phyloP scores from a whole-genome alignment of 2,329 filamentous ascomycete species.

The Talaromyces sp. region DNA sequence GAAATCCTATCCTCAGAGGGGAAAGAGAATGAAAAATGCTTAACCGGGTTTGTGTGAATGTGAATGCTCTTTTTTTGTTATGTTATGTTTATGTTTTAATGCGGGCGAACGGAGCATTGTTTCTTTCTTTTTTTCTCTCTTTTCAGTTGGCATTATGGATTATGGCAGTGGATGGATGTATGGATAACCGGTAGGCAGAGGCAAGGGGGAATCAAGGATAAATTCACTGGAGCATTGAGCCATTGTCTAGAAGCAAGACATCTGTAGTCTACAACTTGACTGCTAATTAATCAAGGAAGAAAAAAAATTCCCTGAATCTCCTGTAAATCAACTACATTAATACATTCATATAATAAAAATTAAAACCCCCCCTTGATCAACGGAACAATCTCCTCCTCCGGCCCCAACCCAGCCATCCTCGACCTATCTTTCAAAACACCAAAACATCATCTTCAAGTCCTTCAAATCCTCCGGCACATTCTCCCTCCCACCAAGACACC shows the following conservation, averaged over 20 bases:
- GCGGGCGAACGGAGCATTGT: background rate
- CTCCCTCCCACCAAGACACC: slow-evolving; percentile 12
- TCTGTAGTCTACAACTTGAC: too few relatives aligned
- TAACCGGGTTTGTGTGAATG: too few relatives aligned
- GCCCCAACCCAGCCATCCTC: slow-evolving; percentile 5
- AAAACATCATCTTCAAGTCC: slow-evolving; percentile 13
- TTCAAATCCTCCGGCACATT: slow-evolving; percentile 14
- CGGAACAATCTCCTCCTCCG: slow-evolving; percentile 5
- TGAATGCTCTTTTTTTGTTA: background rate
- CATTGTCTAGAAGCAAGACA: too few relatives aligned
- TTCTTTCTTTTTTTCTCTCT: background rate
- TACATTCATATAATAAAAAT: too few relatives aligned
- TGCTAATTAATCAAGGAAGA: too few relatives aligned
- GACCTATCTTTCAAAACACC: slow-evolving; percentile 9
- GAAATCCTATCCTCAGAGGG: background rate
- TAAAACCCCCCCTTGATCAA: slow-evolving; percentile 5
- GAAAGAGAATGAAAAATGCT: background rate
- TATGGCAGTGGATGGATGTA: background rate
- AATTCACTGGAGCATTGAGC: too few relatives aligned
- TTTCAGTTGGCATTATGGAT: background rate
- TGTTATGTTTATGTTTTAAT: background rate
- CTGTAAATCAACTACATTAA: too few relatives aligned
- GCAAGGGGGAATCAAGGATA: too few relatives aligned
- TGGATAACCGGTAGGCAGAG: background rate
- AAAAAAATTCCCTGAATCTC: too few relatives aligned